phyloP scores from a whole-genome alignment of 2,329 filamentous ascomycete species.

The Neonectria hederae region DNA sequence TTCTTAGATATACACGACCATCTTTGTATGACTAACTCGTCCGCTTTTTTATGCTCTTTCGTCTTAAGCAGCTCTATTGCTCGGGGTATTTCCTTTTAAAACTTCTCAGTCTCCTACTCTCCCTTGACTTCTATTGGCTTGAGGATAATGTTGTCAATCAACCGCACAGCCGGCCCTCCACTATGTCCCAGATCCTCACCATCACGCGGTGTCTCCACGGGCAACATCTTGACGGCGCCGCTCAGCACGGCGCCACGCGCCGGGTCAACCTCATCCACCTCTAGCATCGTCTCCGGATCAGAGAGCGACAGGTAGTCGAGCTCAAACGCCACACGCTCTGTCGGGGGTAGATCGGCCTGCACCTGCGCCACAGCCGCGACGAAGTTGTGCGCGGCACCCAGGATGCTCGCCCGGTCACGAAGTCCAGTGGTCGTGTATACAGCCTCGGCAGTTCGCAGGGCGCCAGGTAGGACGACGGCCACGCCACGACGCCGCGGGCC shows the following conservation, averaged over 20 bases:
- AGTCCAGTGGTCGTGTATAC: constrained; percentile 64
- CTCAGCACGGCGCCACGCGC: constrained; percentile 83
- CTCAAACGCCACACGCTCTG: constrained; percentile 76
- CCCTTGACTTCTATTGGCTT: constrained; percentile 48
- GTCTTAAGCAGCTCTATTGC: constrained; percentile 26
- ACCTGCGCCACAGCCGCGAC: constrained; percentile 62
- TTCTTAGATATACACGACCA: background rate
- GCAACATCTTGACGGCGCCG: constrained; percentile 89
- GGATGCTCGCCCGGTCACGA: constrained; percentile 70
- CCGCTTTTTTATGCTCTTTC: constrained; percentile 5
- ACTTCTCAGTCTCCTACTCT: constrained; percentile 14
- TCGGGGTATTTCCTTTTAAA: constrained; percentile 31
- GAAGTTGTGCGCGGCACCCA: constrained; percentile 74
- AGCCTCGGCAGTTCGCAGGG: constrained; percentile 75
- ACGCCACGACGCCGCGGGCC: constrained; percentile 76
- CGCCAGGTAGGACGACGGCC: constrained; percentile 76
- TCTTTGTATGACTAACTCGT: background rate
- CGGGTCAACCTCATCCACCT: constrained; percentile 76
- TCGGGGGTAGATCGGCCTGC: constrained; percentile 69
- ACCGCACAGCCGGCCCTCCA: constrained; percentile 77
- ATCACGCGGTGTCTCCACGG: constrained; percentile 73
- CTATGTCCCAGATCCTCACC: constrained; percentile 80
- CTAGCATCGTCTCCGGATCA: constrained; percentile 83
- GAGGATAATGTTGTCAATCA: constrained; percentile 94
- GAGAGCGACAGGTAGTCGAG: constrained; percentile 94